Evolutionary conservation across 2,329 filamentous ascomycete species (phyloP), one percentile per base, ranked within the genome.

Genomic region (Simplicillium aogashimaense): DNA sequence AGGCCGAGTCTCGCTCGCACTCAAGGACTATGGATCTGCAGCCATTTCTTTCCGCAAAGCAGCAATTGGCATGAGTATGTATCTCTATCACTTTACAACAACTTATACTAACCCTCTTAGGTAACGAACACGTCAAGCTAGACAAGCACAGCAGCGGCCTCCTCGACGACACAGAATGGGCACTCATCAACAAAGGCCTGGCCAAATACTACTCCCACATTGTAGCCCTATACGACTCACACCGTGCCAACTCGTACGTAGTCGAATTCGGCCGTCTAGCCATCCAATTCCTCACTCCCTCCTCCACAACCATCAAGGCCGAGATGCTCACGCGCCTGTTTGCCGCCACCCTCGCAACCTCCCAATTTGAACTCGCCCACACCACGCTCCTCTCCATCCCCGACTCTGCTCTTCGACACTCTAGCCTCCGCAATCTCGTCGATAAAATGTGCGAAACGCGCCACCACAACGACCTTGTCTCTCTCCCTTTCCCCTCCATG

Each of bases 131-230:
- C 42, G 60, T 65, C n/a, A 57, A 68, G 35, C 53, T 63, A 2
- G 67, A 74, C 37, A 66, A 69, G 14, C 74, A 78, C 46, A 81
- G 75, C 50, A 69, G 72, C 34, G 77, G 78, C 8, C 73, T 95
- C 12, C 70, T 97, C 16, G 80, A 84, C 40, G 78, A 86, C 17
- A 78, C 81, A 2, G 86, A 95, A 48, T 82, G 81, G 69, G 74
- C 72, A 29, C 60, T 77, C 6, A 59, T 83, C 17, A 75, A 88
- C 54, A 76, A 77, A 41, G 92, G 90, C 2, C 70, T 89, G 32
- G 75, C 86, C 5, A 80, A 76, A 46, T 98, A 95, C 63, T 94
- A 94, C 59, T 78, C 82, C 33, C 92, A 98, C 57, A 76, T 97
- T 38, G 75, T 89, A 11, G 72, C 78, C 15, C 70, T 98, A 2